These are phyloP conservation scores for Colletotrichum truncatum DNA, from an alignment of 2,329 filamentous ascomycete species.

Conservation along the genomic window DNA sequence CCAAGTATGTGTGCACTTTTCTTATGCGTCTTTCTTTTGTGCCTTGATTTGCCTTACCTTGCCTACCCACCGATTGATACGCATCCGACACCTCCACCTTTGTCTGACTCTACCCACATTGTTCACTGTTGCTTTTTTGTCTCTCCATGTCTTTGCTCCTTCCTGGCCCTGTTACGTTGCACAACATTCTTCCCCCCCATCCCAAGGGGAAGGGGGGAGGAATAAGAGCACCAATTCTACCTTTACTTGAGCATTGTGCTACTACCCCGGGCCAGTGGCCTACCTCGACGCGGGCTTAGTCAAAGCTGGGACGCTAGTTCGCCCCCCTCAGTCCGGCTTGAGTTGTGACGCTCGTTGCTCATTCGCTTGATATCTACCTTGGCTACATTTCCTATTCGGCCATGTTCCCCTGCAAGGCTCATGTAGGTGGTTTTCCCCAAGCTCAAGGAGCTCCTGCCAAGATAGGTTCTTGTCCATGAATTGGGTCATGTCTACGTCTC, in stretches of 20 bases:
- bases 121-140: neutral
- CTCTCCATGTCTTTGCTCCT: neutral
- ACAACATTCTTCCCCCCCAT: neutral
- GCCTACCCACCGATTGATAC: neutral
- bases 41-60: slow-evolving; percentile 33
- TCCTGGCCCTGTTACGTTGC: neutral
- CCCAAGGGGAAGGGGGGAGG: too few species aligned
- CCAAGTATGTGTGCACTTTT: slow-evolving; percentile 27
- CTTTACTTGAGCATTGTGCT: neutral
- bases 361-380: slow-evolving; percentile 14
- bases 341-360: slow-evolving; percentile 8
- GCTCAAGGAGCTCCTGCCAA: slow-evolving; percentile 13
- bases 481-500: neutral
- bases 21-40: slow-evolving; percentile 34
- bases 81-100: neutral
- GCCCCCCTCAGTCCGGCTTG: slow-evolving; percentile 15
- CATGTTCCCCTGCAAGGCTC: neutral
- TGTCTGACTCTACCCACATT: neutral
- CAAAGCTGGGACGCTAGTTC: slow-evolving; percentile 16
- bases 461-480: neutral
- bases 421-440: neutral
- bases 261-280: neutral
- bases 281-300: slow-evolving; percentile 1
- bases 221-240: neutral
- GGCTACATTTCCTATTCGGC: slow-evolving; percentile 1